Evolutionary conservation across 2,329 filamentous ascomycete species (phyloP).

Genomic region (Colletotrichum sp.): DNA sequence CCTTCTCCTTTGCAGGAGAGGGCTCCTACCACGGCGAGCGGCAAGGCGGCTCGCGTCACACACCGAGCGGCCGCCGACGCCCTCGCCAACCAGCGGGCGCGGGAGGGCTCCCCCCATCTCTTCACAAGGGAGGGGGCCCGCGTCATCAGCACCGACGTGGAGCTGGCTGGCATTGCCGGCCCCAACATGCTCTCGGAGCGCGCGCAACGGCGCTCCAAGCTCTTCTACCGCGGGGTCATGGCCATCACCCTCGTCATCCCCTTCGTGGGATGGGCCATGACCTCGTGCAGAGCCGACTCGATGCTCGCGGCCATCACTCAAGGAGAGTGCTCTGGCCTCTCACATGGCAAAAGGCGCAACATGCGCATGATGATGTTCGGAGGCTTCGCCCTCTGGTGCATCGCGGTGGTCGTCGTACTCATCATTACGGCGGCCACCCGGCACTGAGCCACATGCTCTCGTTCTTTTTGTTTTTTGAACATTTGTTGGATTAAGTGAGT

Average conservation of each 20-base stretch:
- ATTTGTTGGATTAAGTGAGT: slow-evolving; percentile 3
- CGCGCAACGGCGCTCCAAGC: background rate
- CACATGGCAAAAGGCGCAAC: slow-evolving; percentile 3
- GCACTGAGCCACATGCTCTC: background rate
- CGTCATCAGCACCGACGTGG: slow-evolving; percentile 10
- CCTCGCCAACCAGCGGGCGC: background rate
- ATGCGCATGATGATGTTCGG: slow-evolving; percentile 8
- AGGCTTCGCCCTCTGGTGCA: slow-evolving; percentile 4
- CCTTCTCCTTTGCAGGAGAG: background rate
- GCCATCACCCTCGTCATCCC: background rate
- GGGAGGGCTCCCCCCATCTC: background rate
- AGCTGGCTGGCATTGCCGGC: slow-evolving; percentile 13
- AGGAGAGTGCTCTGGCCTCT: slow-evolving; percentile 18
- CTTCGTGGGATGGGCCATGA: background rate
- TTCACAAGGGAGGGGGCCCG: background rate
- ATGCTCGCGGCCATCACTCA: background rate
- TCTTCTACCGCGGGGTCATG: slow-evolving; percentile 2
- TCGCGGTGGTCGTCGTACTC: background rate
- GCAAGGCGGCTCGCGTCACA: background rate
- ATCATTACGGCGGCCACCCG: background rate
- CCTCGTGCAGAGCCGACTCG: background rate
- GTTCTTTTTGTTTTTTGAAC: background rate
- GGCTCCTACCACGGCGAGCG: background rate
- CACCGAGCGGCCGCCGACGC: background rate
- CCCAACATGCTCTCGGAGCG: background rate